phyloP scores from a whole-genome alignment of 1,284 basidiomycete genomes.

The Sporisorium iseilematis-ciliati region DNA sequence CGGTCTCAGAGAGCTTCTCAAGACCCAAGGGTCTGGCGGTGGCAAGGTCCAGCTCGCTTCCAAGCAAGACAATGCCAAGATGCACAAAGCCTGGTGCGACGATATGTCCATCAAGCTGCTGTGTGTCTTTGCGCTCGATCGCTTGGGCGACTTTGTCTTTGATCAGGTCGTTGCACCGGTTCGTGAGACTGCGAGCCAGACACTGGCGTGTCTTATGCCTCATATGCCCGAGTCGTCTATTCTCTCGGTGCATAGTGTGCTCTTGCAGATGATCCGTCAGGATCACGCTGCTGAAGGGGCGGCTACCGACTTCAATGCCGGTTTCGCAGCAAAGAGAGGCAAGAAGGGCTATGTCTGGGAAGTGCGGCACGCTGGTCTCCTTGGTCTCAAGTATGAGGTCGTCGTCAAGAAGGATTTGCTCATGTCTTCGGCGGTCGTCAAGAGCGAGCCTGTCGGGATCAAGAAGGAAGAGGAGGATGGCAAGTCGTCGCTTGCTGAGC shows the following conservation, averaged over 20 bases:
- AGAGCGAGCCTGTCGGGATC: conserved; percentile 11
- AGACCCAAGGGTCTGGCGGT: conserved; percentile 83
- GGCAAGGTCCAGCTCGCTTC: conserved; percentile 74
- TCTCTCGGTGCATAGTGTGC: conserved; percentile 81
- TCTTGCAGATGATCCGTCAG: conserved; percentile 94
- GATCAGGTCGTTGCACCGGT: conserved; percentile 98
- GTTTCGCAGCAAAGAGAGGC: conserved; percentile 71
- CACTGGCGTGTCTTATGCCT: conserved; percentile 87
- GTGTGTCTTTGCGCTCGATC: conserved; percentile 91
- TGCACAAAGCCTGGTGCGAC: conserved; percentile 88
- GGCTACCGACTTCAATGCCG: conserved; percentile 18
- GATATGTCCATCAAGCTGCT: conserved; percentile 87
- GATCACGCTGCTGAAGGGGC: conserved; percentile 72
- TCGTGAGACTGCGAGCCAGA: conserved; percentile 94
- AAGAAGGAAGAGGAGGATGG: conserved; percentile 43
- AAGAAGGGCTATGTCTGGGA: conserved; percentile 86
- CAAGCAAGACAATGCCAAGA: conserved; percentile 38
- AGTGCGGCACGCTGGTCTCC: conserved; percentile 92
- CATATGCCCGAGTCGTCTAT: conserved; percentile 84
- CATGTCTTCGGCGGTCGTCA: conserved; percentile 28
- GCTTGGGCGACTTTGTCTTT: conserved; percentile 96
- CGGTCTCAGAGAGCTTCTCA: conserved; percentile 88
- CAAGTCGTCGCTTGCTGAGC: neutral
- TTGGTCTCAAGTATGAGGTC: conserved; percentile 97
- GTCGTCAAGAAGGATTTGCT: conserved; percentile 89